phyloP scores from a whole-genome alignment of 805 yeast species.

The Yamadazyma scolyti region DNA sequence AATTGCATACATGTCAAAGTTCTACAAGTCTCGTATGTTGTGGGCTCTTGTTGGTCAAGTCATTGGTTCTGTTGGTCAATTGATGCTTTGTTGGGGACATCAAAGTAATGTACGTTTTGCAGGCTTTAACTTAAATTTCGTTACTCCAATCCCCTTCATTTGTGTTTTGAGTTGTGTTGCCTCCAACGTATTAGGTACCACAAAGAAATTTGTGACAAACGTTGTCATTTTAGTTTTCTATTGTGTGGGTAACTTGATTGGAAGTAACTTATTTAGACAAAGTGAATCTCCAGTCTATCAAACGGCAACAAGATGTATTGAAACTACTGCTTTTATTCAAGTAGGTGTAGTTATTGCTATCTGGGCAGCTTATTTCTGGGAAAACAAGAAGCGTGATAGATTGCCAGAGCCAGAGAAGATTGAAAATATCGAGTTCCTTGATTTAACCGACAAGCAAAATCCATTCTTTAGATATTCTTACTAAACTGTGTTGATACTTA shows the following conservation, averaged over 20 bases:
- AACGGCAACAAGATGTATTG: slow-evolving; percentile 40
- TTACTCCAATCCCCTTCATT: slow-evolving; percentile 25
- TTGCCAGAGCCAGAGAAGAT: slow-evolving; percentile 15
- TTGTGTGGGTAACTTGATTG: slow-evolving; percentile 53
- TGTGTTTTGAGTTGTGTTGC: slow-evolving; percentile 35
- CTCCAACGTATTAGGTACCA: slow-evolving; percentile 53
- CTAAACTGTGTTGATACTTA: slow-evolving; percentile 1
- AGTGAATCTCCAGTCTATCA: slow-evolving; percentile 42
- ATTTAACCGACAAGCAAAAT: slow-evolving; percentile 53
- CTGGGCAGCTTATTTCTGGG: slow-evolving; percentile 23
- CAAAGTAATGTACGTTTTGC: slow-evolving; percentile 15
- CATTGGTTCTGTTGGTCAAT: slow-evolving; percentile 20
- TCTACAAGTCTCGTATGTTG: slow-evolving; percentile 22
- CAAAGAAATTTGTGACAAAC: slow-evolving; percentile 49
- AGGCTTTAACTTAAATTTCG: slow-evolving; percentile 8
- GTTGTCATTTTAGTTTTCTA: slow-evolving; percentile 45
- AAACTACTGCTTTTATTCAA: slow-evolving; percentile 26
- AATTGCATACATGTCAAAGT: slow-evolving; percentile 22
- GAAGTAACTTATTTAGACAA: slow-evolving; percentile 49
- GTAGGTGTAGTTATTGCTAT: slow-evolving; percentile 21
- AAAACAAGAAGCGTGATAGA: slow-evolving; percentile 37
- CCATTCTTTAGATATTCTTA: slow-evolving; percentile 46
- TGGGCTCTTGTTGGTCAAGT: slow-evolving; percentile 21
- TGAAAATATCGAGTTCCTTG: slow-evolving; percentile 46
- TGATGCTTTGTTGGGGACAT: slow-evolving; percentile 42